phyloP scores from a whole-genome alignment of 805 yeast genomes.

The Metschnikowia kofuensis region DNA sequence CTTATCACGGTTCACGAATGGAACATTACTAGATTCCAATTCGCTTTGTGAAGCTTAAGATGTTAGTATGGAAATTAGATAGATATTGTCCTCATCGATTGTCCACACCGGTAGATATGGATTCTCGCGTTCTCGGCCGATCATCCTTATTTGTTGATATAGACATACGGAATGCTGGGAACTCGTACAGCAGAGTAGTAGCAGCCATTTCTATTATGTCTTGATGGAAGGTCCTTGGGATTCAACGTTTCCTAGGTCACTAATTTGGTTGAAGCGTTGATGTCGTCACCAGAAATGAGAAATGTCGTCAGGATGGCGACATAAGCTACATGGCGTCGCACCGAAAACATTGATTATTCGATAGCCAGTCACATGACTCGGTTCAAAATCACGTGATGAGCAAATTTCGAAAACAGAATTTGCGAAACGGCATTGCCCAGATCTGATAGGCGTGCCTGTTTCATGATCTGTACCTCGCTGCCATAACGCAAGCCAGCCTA shows the following conservation, averaged over 20 bases:
- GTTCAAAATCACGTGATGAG: background rate
- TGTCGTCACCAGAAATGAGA: slow-evolving; percentile 3
- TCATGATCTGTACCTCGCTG: background rate
- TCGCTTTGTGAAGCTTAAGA: slow-evolving; percentile 25
- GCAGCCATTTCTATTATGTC: slow-evolving; percentile 12
- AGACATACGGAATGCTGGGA: slow-evolving; percentile 43
- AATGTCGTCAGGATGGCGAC: slow-evolving; percentile 1
- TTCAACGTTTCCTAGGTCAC: background rate
- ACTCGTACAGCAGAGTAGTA: slow-evolving; percentile 24
- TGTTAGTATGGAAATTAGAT: slow-evolving; percentile 6
- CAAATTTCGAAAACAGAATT: background rate
- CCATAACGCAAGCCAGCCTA: background rate
- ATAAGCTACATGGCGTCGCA: too few relatives aligned
- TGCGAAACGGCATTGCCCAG: background rate
- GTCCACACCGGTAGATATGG: too few relatives aligned
- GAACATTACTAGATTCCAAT: slow-evolving; percentile 40
- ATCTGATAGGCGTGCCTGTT: background rate
- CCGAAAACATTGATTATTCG: too few relatives aligned
- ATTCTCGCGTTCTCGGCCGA: too few relatives aligned
- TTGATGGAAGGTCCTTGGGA: background rate
- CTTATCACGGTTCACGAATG: slow-evolving; percentile 42
- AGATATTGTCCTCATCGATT: too few relatives aligned
- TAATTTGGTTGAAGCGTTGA: slow-evolving; percentile 10
- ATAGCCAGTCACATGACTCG: too few relatives aligned
- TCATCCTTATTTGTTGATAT: too few relatives aligned